These are phyloP conservation scores for Marchantia paleacea DNA, from an alignment of 225 moss, liverwort and hornwort species.

Conservation along the genomic window DNA sequence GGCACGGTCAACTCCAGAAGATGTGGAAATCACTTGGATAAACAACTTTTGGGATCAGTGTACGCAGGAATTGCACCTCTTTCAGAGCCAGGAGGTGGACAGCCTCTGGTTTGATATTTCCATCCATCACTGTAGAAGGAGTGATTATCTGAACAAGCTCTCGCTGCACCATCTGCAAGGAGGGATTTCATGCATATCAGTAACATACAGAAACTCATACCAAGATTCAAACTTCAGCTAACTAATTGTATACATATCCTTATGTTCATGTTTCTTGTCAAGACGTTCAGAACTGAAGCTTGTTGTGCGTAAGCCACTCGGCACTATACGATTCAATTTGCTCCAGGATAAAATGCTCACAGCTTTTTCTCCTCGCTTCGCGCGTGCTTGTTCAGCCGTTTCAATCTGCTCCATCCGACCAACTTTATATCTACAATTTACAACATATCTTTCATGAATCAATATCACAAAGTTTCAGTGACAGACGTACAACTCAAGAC, in stretches of 20 bases:
- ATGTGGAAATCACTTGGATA: background rate
- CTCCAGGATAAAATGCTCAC: background rate
- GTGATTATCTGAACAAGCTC: slow-evolving; percentile 77
- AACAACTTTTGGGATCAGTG: background rate
- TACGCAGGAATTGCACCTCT: slow-evolving; percentile 44
- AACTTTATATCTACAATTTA: slow-evolving; percentile 66
- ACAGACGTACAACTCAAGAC: background rate
- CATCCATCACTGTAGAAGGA: slow-evolving; percentile 77
- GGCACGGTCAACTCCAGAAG: background rate
- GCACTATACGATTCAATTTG: background rate
- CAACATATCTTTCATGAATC: too few relatives aligned
- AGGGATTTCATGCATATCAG: background rate
- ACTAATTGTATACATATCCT: background rate
- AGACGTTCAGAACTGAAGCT: background rate
- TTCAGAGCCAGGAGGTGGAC: slow-evolving; percentile 81
- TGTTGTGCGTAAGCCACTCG: background rate
- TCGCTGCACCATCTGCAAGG: slow-evolving; percentile 69
- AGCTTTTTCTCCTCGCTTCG: slow-evolving; percentile 58
- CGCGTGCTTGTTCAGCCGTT: slow-evolving; percentile 84
- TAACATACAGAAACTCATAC: background rate
- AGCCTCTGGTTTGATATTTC: slow-evolving; percentile 79
- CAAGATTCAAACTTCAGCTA: too few relatives aligned
- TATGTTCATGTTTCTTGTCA: background rate
- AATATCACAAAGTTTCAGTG: background rate
- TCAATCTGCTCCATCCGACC: slow-evolving; percentile 91